phyloP scores from a whole-genome alignment of 2,329 filamentous ascomycete species.

The Fusarium longipes region DNA sequence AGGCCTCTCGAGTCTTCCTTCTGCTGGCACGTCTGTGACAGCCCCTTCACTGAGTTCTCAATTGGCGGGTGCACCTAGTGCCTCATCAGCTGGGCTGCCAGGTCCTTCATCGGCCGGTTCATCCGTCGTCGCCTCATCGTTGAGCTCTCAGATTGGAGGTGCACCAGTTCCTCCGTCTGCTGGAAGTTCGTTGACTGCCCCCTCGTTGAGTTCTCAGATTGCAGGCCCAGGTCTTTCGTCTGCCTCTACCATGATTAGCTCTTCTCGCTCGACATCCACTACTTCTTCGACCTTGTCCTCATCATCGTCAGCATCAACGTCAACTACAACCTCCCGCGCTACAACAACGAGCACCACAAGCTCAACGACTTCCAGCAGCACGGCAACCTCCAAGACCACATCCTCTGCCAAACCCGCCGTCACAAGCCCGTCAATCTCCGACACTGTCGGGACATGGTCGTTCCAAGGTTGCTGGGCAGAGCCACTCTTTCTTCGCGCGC shows the following conservation, averaged over 20 bases:
- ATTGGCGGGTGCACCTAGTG: not conserved
- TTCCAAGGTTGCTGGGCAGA: constrained; percentile 55
- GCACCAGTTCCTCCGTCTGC: not conserved
- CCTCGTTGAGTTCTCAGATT: not conserved
- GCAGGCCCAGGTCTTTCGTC: not conserved
- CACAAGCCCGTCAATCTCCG: constrained; percentile 44
- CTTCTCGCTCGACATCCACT: not conserved
- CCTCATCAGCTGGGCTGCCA: not conserved
- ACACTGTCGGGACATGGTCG: constrained; percentile 45
- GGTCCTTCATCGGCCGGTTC: not conserved
- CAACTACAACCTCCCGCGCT: not conserved
- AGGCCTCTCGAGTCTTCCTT: fast-evolving
- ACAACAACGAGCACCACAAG: not conserved
- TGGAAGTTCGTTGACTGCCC: fast-evolving
- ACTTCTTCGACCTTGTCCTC: not conserved
- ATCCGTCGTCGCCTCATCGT: not conserved
- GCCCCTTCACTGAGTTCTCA: constrained; percentile 13
- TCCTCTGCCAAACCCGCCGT: constrained; percentile 21
- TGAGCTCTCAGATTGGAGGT: not conserved
- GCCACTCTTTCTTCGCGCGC: constrained; percentile 47
- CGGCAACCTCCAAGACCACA: not conserved
- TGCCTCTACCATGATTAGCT: not conserved
- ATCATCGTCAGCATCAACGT: not conserved
- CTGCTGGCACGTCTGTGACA: not conserved
- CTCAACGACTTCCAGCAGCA: not conserved